A percentile compares a stretch with the other conserved stretches of the same genome.
Evolutionary conservation across 2,329 filamentous ascomycete genomes (phyloP).

Genomic region (Conoideocrella luteorostrata): DNA sequence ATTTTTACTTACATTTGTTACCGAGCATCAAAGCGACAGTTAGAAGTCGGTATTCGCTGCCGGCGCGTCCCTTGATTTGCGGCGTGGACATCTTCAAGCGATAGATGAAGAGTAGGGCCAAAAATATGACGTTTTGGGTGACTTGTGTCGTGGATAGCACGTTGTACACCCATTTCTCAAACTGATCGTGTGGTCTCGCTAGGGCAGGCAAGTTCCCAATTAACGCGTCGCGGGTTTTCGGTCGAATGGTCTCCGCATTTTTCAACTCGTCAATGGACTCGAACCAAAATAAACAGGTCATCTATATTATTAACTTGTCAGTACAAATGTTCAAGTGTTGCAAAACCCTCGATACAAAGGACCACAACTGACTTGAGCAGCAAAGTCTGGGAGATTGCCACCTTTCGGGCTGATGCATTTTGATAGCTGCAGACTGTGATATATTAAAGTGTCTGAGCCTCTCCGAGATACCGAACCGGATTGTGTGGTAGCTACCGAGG

Average conservation of each 20-base stretch:
- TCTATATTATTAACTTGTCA: conserved; percentile 41
- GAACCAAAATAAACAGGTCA: conserved; percentile 97
- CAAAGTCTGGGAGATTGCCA: conserved; percentile 74
- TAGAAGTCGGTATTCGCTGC: conserved; percentile 87
- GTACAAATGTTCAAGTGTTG: neutral
- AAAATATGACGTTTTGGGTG: conserved; percentile 85
- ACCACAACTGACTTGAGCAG: conserved; percentile 65
- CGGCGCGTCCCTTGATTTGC: conserved; percentile 79
- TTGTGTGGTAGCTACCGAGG: conserved; percentile 18
- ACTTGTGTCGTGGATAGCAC: conserved; percentile 93
- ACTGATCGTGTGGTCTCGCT: conserved; percentile 70
- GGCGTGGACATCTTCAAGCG: conserved; percentile 86
- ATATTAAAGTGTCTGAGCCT: conserved; percentile 41
- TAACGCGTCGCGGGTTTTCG: conserved; percentile 30
- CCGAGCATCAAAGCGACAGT: conserved; percentile 96
- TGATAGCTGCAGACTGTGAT: conserved; percentile 64
- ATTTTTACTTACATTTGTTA: conserved; percentile 73
- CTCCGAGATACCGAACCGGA: conserved; percentile 28
- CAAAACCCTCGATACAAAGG: neutral
- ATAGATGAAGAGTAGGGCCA: conserved; percentile 90
- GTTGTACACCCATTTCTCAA: conserved; percentile 88
- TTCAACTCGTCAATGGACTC: conserved; percentile 77
- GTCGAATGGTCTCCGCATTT: conserved; percentile 58
- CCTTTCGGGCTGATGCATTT: conserved; percentile 67
- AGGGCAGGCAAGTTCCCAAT: conserved; percentile 57